Evolutionary conservation across 192 early-diverging fungal genomes (phyloP).

Genomic region (Backusella westeae): DNA sequence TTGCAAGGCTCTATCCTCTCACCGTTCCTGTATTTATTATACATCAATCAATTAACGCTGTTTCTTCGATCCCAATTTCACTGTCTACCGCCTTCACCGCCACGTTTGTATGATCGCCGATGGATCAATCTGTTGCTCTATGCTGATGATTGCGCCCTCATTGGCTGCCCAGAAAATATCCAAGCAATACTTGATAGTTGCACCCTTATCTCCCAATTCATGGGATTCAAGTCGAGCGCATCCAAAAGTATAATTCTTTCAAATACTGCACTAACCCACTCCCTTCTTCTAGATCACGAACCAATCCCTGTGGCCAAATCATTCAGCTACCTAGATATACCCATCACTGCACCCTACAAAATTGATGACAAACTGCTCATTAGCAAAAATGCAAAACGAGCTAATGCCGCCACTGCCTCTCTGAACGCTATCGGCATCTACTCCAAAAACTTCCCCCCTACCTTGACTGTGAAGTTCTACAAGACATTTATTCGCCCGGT

Average conservation of each 20-base stretch:
- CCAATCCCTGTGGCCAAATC: neutral
- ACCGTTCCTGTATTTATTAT: constrained; percentile 19
- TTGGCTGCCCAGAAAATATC: neutral
- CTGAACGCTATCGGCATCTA: neutral
- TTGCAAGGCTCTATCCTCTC: constrained; percentile 20
- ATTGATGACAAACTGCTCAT: neutral
- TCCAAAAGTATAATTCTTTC: neutral
- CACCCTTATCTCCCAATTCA: neutral
- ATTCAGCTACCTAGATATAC: neutral
- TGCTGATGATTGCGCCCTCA: neutral
- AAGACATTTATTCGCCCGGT: neutral
- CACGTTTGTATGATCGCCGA: neutral
- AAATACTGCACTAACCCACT: neutral
- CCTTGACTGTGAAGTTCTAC: neutral
- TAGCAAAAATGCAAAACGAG: neutral
- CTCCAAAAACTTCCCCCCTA: neutral
- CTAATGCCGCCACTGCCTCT: neutral
- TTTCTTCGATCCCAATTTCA: neutral
- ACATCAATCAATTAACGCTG: constrained; percentile 14
- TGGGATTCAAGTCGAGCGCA: neutral
- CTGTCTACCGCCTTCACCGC: neutral
- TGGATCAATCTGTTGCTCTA: neutral
- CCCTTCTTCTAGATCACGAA: neutral
- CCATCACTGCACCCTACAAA: neutral
- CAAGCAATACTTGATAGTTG: neutral